Evolutionary conservation across 2,329 filamentous ascomycete species (phyloP), one percentile per base, ranked within the genome.

Genomic region (Diaporthe capsici): DNA sequence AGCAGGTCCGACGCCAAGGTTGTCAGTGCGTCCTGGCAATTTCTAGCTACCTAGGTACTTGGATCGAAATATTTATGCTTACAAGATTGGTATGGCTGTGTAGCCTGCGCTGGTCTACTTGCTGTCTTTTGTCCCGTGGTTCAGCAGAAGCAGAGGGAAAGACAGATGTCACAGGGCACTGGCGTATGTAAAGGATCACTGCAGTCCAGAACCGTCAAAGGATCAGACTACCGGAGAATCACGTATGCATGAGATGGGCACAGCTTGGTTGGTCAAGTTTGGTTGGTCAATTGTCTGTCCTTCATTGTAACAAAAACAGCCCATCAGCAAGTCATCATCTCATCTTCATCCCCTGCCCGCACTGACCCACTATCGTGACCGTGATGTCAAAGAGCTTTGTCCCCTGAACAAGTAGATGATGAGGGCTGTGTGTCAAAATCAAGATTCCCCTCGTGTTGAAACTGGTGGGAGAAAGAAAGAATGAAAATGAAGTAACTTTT

Each of bases 401-500:
- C 34, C 8, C 44, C 49, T 31, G 15, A 55, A 70, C 22, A 42
- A 55, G n/a, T 55, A 70, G 49, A 70, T 70, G 47, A 67, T 34
- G 65, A 20, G 31, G 65, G 47, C 65, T 70, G 47, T 70, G 65
- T 68, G 47, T 22, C 12, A 55, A 42, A 42, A 42, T 22, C 47
- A 70, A 70, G 49, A 70, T 70, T 28, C n/a, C 25, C 34, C 39
- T 25, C 22, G 34, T 28, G 13, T 42, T 28, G 65, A 55, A 70
- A 42, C 34, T 55, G 22, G n/a, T 31, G 22, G 34, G 34, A 47
- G n/a, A 65, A 39, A 53, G n/a, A 70, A 70, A 39, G 10, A 28
- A 55, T 31, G 49, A 49, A 70, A 70, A 55, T 70, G 49, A 34
- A 55, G 49, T 20, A 70, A 55, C 49, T 70, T 55, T 70, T 70